A percentile compares a stretch with the other conserved stretches of the same genome.
Evolutionary conservation across 805 yeast genomes (phyloP).

Genomic region (Candida maesae): DNA sequence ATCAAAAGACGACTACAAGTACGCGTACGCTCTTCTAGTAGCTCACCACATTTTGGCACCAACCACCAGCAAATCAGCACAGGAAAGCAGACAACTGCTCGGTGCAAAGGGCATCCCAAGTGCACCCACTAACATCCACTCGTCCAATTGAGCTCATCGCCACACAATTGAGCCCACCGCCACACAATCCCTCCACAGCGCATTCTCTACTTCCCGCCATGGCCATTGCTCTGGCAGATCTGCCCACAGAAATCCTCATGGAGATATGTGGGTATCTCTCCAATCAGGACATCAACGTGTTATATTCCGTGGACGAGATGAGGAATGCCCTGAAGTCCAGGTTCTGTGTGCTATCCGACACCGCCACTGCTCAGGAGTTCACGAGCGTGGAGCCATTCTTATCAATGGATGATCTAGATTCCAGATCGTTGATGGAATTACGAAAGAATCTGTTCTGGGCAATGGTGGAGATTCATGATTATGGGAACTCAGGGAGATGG

Average conservation of each 20-base stretch:
- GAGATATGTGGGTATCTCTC: slow-evolving; percentile 33
- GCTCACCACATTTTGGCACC: no score
- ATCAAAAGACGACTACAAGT: no score
- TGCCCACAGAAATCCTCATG: slow-evolving; percentile 35
- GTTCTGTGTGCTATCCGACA: slow-evolving; percentile 1
- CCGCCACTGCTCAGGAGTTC: neutral
- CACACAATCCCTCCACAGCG: no score
- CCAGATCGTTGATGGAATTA: neutral
- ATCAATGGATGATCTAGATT: neutral
- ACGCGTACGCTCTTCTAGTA: no score
- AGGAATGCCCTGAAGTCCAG: neutral
- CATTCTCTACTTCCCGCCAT: no score
- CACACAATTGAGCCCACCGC: no score
- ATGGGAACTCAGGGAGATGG: slow-evolving; percentile 2
- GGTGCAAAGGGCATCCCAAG: no score
- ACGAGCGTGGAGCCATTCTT: neutral
- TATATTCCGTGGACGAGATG: neutral
- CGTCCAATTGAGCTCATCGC: no score
- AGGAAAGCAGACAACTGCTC: no score
- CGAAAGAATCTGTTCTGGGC: neutral
- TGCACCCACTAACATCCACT: no score
- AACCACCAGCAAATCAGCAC: no score
- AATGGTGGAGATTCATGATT: slow-evolving; percentile 15
- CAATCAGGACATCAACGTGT: slow-evolving; percentile 29
- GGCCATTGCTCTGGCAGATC: slow-evolving; percentile 12